phyloP scores from a whole-genome alignment of 202 grass and related monocot genomes.

The Zizania palustris region DNA sequence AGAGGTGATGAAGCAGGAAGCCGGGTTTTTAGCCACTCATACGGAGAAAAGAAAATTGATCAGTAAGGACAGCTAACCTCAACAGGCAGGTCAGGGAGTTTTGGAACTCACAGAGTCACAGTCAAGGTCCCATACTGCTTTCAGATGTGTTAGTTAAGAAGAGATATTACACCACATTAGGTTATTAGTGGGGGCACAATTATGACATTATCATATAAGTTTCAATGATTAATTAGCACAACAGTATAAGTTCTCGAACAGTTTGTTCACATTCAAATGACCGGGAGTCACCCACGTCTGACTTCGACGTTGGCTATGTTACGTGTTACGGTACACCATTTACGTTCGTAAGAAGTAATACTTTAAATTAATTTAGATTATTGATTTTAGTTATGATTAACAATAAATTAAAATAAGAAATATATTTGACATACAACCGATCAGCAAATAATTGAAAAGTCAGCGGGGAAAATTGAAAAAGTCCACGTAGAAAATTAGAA shows the following conservation, averaged over 20 bases:
- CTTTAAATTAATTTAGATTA: no score
- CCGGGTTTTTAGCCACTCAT: background rate
- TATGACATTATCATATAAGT: constrained; percentile 45
- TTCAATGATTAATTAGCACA: constrained; percentile 16
- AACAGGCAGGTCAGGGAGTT: constrained; percentile 2
- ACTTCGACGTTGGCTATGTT: no score
- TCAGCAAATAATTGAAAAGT: no score
- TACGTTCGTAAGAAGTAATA: no score
- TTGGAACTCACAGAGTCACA: background rate
- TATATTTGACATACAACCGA: no score
- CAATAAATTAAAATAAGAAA: no score
- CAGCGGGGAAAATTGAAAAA: no score
- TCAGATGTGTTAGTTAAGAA: constrained; percentile 30
- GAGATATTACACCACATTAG: constrained; percentile 43
- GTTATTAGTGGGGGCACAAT: constrained; percentile 36
- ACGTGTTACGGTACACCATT: no score
- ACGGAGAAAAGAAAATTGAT: background rate
- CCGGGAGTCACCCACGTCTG: background rate
- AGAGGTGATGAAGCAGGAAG: background rate
- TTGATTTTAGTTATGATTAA: no score
- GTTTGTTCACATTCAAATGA: constrained; percentile 28
- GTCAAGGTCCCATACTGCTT: constrained; percentile 41
- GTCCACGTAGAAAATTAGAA: no score
- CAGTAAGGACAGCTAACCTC: background rate
- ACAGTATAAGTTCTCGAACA: background rate